Percentiles rank a stretch among this genome's conserved stretches.
These are phyloP conservation scores for Persicaria tinctoria DNA, from an alignment of 148 eudicot species.

Conservation along the genomic window DNA sequence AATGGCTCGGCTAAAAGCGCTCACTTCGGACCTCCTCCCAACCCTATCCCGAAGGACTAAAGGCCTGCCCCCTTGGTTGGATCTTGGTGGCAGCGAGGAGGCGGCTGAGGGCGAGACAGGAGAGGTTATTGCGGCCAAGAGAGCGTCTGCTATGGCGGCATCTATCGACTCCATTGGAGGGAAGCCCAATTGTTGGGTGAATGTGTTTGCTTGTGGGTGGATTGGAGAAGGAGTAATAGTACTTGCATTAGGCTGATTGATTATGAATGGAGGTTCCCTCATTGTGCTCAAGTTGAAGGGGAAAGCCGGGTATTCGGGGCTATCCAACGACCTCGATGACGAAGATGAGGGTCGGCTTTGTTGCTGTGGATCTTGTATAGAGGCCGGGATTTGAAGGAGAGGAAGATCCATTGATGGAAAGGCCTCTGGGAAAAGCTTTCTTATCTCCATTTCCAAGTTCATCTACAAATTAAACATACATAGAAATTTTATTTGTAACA, in stretches of 20 bases:
- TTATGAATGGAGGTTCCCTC: slow-evolving; percentile 15
- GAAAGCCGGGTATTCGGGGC: slow-evolving; percentile 39
- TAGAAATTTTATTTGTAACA: neutral
- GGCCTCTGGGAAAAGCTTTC: slow-evolving; percentile 35
- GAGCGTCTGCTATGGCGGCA: slow-evolving; percentile 51
- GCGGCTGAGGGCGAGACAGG: slow-evolving; percentile 32
- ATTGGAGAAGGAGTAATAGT: slow-evolving; percentile 16
- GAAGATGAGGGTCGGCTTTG: slow-evolving; percentile 43
- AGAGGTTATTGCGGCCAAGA: slow-evolving; percentile 45
- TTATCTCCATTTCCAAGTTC: slow-evolving; percentile 50
- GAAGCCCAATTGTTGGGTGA: slow-evolving; percentile 26
- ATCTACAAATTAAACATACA: slow-evolving; percentile 18
- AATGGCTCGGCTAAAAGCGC: slow-evolving; percentile 46
- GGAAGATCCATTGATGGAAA: slow-evolving; percentile 25
- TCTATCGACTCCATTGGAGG: slow-evolving; percentile 42
- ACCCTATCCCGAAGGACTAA: neutral
- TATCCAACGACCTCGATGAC: slow-evolving; percentile 48
- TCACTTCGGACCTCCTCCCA: slow-evolving; percentile 6
- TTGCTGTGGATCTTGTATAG: slow-evolving; percentile 11
- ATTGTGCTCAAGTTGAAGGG: slow-evolving; percentile 26
- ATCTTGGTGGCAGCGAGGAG: slow-evolving; percentile 10
- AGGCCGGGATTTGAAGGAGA: slow-evolving; percentile 5
- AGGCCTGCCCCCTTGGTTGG: neutral
- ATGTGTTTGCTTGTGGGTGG: neutral
- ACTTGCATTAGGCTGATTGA: slow-evolving; percentile 13